Conservation (phyloP, 352 stramenopile genomes). For the Thalassiosira mediterranea region DNA sequence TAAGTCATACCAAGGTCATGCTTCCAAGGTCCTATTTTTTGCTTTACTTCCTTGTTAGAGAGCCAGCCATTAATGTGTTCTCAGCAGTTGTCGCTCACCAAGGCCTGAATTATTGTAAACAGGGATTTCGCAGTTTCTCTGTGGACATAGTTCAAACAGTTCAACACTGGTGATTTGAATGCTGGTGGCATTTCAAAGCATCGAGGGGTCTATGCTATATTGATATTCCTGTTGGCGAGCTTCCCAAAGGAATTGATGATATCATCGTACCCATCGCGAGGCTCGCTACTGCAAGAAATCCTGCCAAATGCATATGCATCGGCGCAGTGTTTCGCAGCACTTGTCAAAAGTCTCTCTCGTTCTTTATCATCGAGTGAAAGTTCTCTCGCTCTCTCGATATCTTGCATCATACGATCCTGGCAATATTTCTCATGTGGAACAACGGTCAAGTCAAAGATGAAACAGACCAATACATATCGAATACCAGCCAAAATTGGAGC, state of each 20-base stretch:
- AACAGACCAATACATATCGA: slow-evolving; percentile 48
- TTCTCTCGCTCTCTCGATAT: slow-evolving; percentile 32
- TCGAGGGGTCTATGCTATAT: too few species aligned
- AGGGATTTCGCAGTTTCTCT: too few species aligned
- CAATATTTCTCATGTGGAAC: slow-evolving; percentile 57
- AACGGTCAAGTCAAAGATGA: slow-evolving; percentile 46
- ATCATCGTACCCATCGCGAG: slow-evolving; percentile 24
- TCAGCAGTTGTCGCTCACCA: too few species aligned
- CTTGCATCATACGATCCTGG: slow-evolving; percentile 36
- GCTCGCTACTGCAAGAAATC: slow-evolving; percentile 1
- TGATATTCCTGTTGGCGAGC: too few species aligned
- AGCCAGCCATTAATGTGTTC: too few species aligned
- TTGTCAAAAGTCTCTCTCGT: slow-evolving; percentile 27
- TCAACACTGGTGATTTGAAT: too few species aligned
- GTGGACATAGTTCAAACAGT: too few species aligned
- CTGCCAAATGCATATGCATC: slow-evolving; percentile 43
- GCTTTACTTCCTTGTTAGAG: too few species aligned
- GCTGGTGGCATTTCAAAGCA: too few species aligned
- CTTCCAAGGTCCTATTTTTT: too few species aligned
- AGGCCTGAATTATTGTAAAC: too few species aligned
- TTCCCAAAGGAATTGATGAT: slow-evolving; percentile 22
- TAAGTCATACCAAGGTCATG: too few species aligned
- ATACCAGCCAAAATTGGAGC: slow-evolving; percentile 37
- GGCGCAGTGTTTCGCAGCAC: slow-evolving; percentile 34
- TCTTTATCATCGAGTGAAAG: slow-evolving; percentile 41